phyloP scores from a whole-genome alignment of 73 alveolate species.

The Urostyla sp. region DNA sequence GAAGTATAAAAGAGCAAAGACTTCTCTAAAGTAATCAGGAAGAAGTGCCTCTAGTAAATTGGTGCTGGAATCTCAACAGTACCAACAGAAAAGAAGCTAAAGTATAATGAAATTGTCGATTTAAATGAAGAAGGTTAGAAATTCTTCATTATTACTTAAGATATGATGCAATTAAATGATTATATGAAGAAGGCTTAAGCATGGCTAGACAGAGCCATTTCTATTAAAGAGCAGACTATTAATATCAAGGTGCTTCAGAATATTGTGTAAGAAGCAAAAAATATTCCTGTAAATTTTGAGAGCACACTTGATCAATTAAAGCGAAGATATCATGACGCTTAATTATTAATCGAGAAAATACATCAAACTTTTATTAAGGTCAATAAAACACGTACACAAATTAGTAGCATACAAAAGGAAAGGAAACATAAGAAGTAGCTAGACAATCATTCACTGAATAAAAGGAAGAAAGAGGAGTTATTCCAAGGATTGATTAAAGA shows the following conservation, averaged over 20 bases:
- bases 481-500: slow-evolving; percentile 5
- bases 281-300: slow-evolving; percentile 58
- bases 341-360: background rate
- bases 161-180: slow-evolving; percentile 34
- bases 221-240: slow-evolving; percentile 13
- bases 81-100: slow-evolving; percentile 51
- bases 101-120: background rate
- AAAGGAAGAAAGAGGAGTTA: slow-evolving; percentile 28
- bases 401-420: background rate
- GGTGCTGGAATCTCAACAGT: slow-evolving; percentile 49
- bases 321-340: background rate
- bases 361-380: slow-evolving; percentile 29
- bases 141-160: slow-evolving; percentile 40
- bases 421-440: background rate
- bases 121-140: slow-evolving; percentile 9
- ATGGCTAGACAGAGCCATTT: slow-evolving; percentile 49
- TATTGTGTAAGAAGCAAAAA: slow-evolving; percentile 14
- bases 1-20: slow-evolving; percentile 21
- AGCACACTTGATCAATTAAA: slow-evolving; percentile 19
- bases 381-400: slow-evolving; percentile 43
- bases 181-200: slow-evolving; percentile 30
- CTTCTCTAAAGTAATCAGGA: slow-evolving; percentile 55
- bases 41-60: slow-evolving; percentile 53
- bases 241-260: slow-evolving; percentile 26
- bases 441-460: background rate